Base-by-base conservation (phyloP, 805 yeast species). In the Yamadazyma scolyti region DNA sequence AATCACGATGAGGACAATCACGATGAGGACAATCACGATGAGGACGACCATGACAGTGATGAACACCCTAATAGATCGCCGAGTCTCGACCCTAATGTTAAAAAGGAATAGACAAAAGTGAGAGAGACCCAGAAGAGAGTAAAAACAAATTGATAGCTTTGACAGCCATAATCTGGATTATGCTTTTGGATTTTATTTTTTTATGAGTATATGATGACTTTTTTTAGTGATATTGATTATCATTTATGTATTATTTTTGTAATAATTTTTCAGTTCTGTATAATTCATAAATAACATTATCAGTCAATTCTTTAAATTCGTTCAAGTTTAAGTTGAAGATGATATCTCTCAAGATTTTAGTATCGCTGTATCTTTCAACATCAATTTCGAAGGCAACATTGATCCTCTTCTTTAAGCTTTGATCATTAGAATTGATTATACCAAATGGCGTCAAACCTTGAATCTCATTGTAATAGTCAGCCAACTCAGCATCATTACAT, bases 231-330 rank as follows among this genome's bases (percentile, higher is more conserved):
- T 23, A 29, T 29, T 29, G 32, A 29, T 8, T 29, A 23, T 27
- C 27, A 9, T 23, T 20, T 29, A 28, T 15, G 11, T 22, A n/a
- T 31, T 22, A 13, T 19, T 19, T 24, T 19, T 16, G 27, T 16
- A 32, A 25, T 24, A 41, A 37, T 23, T 20, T 41, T 33, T 37
- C 42, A 30, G 43, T 41, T 33, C 46, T 29, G 16, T 36, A 41
- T 10, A 23, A 14, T 25, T 41, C 46, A 29, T 41, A 41, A 20
- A 38, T 38, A 28, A 20, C 14, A 34, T 41, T 41, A 28, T 36
- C 34, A 9, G 43, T 38, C 12, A 34, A 18, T 14, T 38, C 43
- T 31, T 34, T 41, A 19, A 41, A 41, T 15, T 36, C 46, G 4
- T 24, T 9, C 26, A 37, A 30, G 17, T 33, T 28, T 9, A 35